A percentile compares a stretch with the other conserved stretches of the same genome.
These are phyloP conservation scores for Xylariaceae sp. DNA, from an alignment of 2,329 filamentous ascomycete species.

Conservation along the genomic window DNA sequence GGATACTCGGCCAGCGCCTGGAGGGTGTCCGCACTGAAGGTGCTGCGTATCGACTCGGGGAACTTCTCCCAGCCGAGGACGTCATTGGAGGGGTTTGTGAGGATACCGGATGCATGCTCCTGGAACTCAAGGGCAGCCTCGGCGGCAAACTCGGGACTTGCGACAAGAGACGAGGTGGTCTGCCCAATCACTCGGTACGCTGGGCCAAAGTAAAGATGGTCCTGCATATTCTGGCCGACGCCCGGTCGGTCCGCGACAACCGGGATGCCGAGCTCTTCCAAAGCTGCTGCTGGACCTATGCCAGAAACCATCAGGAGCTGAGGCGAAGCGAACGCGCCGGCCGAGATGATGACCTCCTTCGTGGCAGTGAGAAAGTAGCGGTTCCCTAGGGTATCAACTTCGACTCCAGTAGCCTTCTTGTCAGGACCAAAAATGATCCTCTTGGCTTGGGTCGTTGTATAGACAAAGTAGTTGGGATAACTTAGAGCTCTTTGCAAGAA, in stretches of 20 bases:
- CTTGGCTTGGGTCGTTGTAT: too few species aligned
- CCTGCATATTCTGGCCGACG: background rate
- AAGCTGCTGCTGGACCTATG: background rate
- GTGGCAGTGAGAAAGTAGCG: too few species aligned
- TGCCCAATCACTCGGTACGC: conserved; percentile 40
- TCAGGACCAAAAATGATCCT: too few species aligned
- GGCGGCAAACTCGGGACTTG: conserved; percentile 29
- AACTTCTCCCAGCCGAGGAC: conserved; percentile 41
- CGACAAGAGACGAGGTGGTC: conserved; percentile 37
- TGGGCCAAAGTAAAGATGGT: conserved; percentile 11
- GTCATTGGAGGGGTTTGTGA: conserved; percentile 33
- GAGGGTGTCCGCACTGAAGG: background rate
- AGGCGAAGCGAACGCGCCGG: background rate
- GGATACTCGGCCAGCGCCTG: conserved; percentile 30
- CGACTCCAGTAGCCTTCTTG: too few species aligned
- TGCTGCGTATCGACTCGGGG: conserved; percentile 29
- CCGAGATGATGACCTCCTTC: background rate
- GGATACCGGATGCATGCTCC: conserved; percentile 24
- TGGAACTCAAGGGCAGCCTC: background rate
- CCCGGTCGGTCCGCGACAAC: background rate
- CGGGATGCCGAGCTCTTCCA: background rate
- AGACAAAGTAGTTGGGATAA: background rate
- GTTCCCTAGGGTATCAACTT: too few species aligned
- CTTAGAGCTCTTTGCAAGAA: background rate
- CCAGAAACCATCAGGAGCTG: background rate